phyloP scores from a whole-genome alignment of 305 asterid species.

The Solanum aculeatissimum region DNA sequence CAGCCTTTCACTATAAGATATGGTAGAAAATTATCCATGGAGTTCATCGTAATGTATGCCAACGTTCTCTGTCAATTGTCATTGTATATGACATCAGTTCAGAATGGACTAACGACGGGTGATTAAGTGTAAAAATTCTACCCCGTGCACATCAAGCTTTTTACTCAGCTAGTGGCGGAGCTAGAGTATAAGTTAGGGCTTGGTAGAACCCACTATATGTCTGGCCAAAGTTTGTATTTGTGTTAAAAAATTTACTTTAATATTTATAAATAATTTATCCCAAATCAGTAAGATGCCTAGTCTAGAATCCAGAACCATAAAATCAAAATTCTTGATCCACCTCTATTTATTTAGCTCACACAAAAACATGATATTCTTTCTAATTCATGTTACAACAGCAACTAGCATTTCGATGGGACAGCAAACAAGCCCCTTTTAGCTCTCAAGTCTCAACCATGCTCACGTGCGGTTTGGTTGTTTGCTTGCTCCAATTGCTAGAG shows the following conservation, averaged over 20 bases:
- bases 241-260: neutral
- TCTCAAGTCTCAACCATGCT: neutral
- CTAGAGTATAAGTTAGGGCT: neutral
- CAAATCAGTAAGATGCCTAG: neutral
- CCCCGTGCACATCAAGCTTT: neutral
- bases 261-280: too few relatives aligned
- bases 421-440: neutral
- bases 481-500: neutral
- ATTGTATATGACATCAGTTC: neutral
- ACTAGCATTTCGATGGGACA: neutral
- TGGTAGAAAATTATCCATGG: neutral
- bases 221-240: neutral
- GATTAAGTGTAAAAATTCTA: neutral
- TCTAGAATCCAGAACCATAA: neutral
- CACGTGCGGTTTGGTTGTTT: neutral
- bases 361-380: neutral
- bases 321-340: neutral
- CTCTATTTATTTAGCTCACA: neutral
- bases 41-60: neutral
- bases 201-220: neutral
- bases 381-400: neutral
- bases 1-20: neutral
- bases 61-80: neutral
- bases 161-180: neutral
- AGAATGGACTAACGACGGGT: neutral